Evolutionary conservation across 306 rosid genomes (phyloP).

Genomic region (Herpetospermum pedunculosum): DNA sequence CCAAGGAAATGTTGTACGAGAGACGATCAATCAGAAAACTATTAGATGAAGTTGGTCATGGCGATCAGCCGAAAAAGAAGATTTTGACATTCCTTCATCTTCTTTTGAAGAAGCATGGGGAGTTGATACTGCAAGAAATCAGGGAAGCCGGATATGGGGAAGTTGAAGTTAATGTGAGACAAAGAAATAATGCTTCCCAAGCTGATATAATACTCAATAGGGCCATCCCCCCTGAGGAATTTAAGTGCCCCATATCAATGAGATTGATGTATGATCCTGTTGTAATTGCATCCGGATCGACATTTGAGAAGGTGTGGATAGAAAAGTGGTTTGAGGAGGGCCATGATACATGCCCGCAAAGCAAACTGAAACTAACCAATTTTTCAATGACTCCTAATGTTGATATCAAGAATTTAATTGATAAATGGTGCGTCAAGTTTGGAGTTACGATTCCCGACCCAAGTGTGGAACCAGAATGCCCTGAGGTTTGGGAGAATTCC

Average conservation of each 20-base stretch:
- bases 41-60: conserved; percentile 27
- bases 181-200: conserved; percentile 16
- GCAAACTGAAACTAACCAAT: conserved; percentile 30
- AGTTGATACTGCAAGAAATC: conserved; percentile 22
- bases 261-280: conserved; percentile 89
- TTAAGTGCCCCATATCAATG: conserved; percentile 59
- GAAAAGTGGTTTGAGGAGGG: conserved; percentile 83
- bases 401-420: conserved; percentile 48
- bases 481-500: conserved; percentile 41
- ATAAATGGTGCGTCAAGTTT: conserved; percentile 50
- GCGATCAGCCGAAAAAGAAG: conserved; percentile 29
- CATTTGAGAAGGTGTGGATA: conserved; percentile 81
- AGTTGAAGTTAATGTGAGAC: conserved; percentile 10
- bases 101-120: conserved; percentile 41
- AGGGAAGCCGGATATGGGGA: conserved; percentile 20
- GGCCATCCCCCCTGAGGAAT: conserved; percentile 47
- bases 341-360: conserved; percentile 58
- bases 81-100: conserved; percentile 45
- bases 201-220: conserved; percentile 19
- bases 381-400: conserved; percentile 43
- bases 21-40: conserved; percentile 52
- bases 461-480: conserved; percentile 20
- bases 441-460: conserved; percentile 56
- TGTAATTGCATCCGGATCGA: conserved; percentile 62
- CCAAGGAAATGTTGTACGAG: conserved; percentile 41